Conservation (phyloP, 345 rosid species). For the Boechera divaricarpa region DNA sequence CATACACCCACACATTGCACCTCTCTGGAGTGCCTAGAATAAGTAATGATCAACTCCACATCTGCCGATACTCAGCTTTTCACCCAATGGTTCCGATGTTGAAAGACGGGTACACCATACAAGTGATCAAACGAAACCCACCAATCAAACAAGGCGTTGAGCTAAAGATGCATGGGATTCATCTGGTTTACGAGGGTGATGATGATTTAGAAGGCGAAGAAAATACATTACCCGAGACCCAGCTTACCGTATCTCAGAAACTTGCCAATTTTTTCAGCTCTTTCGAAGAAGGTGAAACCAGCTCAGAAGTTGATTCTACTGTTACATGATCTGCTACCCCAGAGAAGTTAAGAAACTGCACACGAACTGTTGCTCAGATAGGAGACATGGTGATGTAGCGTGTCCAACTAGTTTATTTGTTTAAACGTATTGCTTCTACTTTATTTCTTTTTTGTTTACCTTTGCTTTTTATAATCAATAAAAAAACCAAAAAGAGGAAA, state of each 20-base stretch:
- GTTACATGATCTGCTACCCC: conserved; percentile 26
- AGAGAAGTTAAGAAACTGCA: conserved; percentile 14
- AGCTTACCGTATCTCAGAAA: conserved; percentile 31
- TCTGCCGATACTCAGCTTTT: conserved; percentile 51
- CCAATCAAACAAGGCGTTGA: conserved; percentile 16
- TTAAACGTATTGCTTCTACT: too few relatives aligned
- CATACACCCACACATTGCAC: conserved; percentile 26
- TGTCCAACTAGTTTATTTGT: too few relatives aligned
- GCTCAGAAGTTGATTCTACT: conserved; percentile 14
- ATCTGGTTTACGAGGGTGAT: conserved; percentile 44
- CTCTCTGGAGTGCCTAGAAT: conserved; percentile 62
- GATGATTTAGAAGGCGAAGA: conserved; percentile 30
- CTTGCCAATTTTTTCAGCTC: conserved; percentile 43
- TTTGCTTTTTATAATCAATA: neutral
- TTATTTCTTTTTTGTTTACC: neutral
- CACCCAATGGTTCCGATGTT: conserved; percentile 44
- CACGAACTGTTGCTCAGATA: neutral
- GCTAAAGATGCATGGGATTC: conserved; percentile 41
- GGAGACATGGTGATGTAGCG: neutral
- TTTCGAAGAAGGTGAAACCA: conserved; percentile 27
- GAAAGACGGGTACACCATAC: conserved; percentile 42
- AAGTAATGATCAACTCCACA: conserved; percentile 53
- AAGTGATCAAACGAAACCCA: conserved; percentile 4
- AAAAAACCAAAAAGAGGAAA: too few relatives aligned
- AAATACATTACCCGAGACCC: neutral